Evolutionary conservation across 345 rosid genomes (phyloP).

Genomic region (Nephelium lappaceum): DNA sequence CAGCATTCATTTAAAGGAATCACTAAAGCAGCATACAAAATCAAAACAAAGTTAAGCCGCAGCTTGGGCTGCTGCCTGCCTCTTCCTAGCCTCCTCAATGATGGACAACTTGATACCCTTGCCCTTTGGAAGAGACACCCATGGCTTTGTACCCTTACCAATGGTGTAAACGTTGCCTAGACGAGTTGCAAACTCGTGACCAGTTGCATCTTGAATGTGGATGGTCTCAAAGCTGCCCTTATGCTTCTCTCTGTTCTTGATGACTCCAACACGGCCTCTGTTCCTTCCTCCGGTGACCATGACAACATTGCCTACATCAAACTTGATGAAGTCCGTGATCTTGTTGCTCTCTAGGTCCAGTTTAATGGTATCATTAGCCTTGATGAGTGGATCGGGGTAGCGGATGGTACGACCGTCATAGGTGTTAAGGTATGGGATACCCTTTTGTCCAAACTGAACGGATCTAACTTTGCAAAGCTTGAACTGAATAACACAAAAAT

Average conservation of each 20-base stretch:
- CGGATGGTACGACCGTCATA: constrained; percentile 90
- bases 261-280: constrained; percentile 84
- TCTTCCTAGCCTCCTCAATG: constrained; percentile 87
- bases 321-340: constrained; percentile 78
- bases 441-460: constrained; percentile 74
- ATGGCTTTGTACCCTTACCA: constrained; percentile 83
- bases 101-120: constrained; percentile 82
- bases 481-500: constrained; percentile 47
- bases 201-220: constrained; percentile 71
- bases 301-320: constrained; percentile 86
- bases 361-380: constrained; percentile 84
- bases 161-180: constrained; percentile 75
- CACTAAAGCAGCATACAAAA: background rate
- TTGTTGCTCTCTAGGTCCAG: constrained; percentile 76
- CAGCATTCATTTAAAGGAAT: constrained; percentile 6
- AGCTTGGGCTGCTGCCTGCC: constrained; percentile 63
- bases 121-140: constrained; percentile 91
- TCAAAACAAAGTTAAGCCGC: constrained; percentile 31
- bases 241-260: constrained; percentile 83
- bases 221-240: constrained; percentile 90
- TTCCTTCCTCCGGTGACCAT: constrained; percentile 95
- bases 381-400: constrained; percentile 89
- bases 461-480: constrained; percentile 87
- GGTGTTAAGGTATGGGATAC: constrained; percentile 80
- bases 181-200: constrained; percentile 92